Percentiles rank a stretch among this genome's conserved stretches.
Evolutionary conservation across 176 grass and related monocot genomes (phyloP).

Genomic region (Ampelocalamus luodianensis): DNA sequence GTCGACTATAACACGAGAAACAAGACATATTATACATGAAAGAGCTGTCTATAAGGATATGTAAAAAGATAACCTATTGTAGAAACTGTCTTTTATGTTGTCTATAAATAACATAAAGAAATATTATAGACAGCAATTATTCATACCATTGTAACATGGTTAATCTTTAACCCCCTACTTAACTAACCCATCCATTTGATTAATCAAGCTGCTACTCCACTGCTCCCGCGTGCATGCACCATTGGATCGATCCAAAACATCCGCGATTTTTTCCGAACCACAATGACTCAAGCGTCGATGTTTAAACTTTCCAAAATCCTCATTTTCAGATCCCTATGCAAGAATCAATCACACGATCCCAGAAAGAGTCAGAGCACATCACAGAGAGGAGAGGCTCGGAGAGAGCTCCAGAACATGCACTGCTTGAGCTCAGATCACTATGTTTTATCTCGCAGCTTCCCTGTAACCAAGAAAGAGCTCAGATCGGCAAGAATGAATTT

Average conservation of each 20-base stretch:
- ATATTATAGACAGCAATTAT: too few species aligned
- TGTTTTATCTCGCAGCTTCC: not conserved
- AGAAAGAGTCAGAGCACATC: not conserved
- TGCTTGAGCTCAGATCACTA: slow-evolving; percentile 19
- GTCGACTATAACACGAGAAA: too few species aligned
- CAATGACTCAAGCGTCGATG: not conserved
- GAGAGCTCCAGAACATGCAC: not conserved
- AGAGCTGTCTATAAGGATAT: too few species aligned
- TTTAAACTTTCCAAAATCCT: not conserved
- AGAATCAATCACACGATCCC: not conserved
- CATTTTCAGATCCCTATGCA: slow-evolving; percentile 5
- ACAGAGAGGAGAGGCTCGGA: not conserved
- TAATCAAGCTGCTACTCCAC: not conserved
- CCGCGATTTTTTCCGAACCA: not conserved
- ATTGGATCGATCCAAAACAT: slow-evolving; percentile 13
- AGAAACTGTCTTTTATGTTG: too few species aligned
- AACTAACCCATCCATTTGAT: slow-evolving; percentile 15
- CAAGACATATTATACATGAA: too few species aligned
- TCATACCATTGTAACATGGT: too few species aligned
- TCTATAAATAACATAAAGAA: too few species aligned
- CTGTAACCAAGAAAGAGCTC: not conserved
- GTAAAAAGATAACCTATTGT: too few species aligned
- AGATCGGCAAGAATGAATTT: not conserved
- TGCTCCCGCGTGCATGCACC: not conserved
- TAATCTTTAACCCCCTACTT: not conserved